These are phyloP conservation scores for Colletotrichum somersetense DNA, from an alignment of 2,329 filamentous ascomycete species.

Conservation along the genomic window DNA sequence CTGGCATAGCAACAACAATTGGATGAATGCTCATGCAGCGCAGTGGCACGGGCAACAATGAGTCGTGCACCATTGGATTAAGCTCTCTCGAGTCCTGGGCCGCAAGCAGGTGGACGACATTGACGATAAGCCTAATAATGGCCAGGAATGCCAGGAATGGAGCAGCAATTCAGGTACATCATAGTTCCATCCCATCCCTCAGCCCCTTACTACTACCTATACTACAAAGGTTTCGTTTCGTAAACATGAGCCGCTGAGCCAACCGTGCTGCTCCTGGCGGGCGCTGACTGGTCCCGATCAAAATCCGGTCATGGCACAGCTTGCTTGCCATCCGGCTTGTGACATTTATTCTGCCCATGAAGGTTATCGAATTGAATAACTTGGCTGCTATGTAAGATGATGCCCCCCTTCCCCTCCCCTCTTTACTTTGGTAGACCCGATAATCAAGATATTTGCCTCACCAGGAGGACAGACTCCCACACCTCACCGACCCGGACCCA, in stretches of 20 bases:
- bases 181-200: conserved; percentile 27
- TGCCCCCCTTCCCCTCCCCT: not conserved
- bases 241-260: conserved; percentile 27
- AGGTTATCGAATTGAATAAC: conserved; percentile 12
- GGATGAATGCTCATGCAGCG: not conserved
- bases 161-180: conserved; percentile 10
- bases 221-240: conserved; percentile 33
- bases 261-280: conserved; percentile 36
- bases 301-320: conserved; percentile 16
- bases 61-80: not conserved
- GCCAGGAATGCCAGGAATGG: conserved; percentile 21
- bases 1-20: not conserved
- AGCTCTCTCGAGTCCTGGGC: not conserved
- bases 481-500: conserved; percentile 23
- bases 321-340: conserved; percentile 1
- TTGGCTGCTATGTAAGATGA: conserved; percentile 17
- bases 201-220: not conserved
- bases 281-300: conserved; percentile 18
- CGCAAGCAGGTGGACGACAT: conserved; percentile 6
- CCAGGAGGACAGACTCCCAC: conserved; percentile 23
- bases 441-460: conserved; percentile 25
- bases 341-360: not conserved
- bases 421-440: conserved; percentile 17
- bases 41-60: not conserved
- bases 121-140: conserved; percentile 3